Conservation (phyloP, 495 filamentous ascomycete genomes). For the Tuber brumale region DNA sequence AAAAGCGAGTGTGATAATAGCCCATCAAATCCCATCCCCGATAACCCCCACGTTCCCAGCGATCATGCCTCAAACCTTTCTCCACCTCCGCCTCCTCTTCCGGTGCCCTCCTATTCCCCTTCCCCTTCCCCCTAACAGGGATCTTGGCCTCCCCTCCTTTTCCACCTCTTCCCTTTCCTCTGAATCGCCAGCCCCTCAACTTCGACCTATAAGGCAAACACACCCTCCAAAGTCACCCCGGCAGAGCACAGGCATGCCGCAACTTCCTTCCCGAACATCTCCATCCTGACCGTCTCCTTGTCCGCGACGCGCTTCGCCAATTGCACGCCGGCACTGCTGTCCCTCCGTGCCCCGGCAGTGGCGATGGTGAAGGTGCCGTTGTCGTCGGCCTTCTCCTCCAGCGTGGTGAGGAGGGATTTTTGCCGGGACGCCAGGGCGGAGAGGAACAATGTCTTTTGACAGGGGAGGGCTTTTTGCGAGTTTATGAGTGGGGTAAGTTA, state of each 20-base stretch:
- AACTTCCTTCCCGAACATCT: slow-evolving; percentile 2
- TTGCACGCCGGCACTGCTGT: background rate
- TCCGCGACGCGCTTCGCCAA: slow-evolving; percentile 6
- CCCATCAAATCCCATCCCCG: slow-evolving; percentile 37
- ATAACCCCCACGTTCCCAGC: slow-evolving; percentile 38
- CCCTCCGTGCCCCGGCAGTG: background rate
- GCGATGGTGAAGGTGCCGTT: slow-evolving; percentile 12
- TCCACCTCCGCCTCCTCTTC: slow-evolving; percentile 9
- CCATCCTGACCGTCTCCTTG: background rate
- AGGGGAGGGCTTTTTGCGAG: slow-evolving; percentile 29
- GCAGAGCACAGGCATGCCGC: slow-evolving; percentile 9
- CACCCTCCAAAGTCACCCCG: slow-evolving; percentile 15
- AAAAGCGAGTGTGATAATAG: background rate
- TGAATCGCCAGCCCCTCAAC: slow-evolving; percentile 27
- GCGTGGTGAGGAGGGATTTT: slow-evolving; percentile 15
- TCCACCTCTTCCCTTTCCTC: slow-evolving; percentile 21
- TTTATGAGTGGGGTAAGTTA: slow-evolving; percentile 29
- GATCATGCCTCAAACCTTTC: slow-evolving; percentile 34
- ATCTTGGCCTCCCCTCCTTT: slow-evolving; percentile 26
- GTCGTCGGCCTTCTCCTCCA: slow-evolving; percentile 20
- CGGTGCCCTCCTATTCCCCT: background rate
- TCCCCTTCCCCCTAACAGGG: slow-evolving; percentile 27
- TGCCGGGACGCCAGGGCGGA: slow-evolving; percentile 16
- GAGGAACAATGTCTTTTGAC: slow-evolving; percentile 28
- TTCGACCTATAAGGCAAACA: slow-evolving; percentile 22